Conservation (phyloP, 1,284 basidiomycete species). For the Irpex rosettiformis region DNA sequence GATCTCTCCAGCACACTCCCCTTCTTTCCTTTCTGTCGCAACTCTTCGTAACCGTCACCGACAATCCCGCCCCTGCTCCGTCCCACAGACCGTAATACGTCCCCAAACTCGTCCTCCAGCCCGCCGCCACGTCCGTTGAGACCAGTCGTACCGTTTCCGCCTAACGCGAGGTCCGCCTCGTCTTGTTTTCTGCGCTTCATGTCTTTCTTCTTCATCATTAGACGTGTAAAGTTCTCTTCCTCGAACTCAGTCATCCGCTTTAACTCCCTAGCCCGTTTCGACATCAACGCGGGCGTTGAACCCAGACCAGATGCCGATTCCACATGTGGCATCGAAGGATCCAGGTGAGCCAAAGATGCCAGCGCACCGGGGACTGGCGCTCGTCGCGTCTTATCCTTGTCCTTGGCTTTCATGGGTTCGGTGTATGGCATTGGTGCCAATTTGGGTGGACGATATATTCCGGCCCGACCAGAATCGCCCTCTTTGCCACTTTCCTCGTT, state of each 20-base stretch:
- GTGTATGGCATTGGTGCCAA: conserved; percentile 91
- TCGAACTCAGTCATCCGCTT: conserved; percentile 88
- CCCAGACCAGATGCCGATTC: conserved; percentile 84
- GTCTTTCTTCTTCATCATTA: conserved; percentile 92
- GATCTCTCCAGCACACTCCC: conserved; percentile 55
- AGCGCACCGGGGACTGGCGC: conserved; percentile 68
- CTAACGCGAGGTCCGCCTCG: conserved; percentile 92
- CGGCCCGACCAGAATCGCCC: conserved; percentile 34
- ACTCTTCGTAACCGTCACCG: conserved; percentile 73
- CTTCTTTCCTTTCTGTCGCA: conserved; percentile 67
- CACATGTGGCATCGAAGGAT: conserved; percentile 59
- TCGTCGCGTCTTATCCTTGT: conserved; percentile 34
- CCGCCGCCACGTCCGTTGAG: conserved; percentile 66
- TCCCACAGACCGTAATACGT: conserved; percentile 64
- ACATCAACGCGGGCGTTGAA: conserved; percentile 51
- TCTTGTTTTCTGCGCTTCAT: conserved; percentile 75
- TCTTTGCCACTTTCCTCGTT: conserved; percentile 32
- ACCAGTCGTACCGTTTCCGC: conserved; percentile 53
- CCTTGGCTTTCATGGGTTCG: conserved; percentile 51
- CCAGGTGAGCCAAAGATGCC: conserved; percentile 61
- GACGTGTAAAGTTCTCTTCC: conserved; percentile 92
- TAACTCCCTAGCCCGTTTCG: conserved; percentile 73
- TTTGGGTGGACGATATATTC: conserved; percentile 89
- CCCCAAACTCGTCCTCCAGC: conserved; percentile 81
- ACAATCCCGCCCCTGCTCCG: conserved; percentile 39